phyloP scores from a whole-genome alignment of 139 green algal species.

The Volvox africanus region DNA sequence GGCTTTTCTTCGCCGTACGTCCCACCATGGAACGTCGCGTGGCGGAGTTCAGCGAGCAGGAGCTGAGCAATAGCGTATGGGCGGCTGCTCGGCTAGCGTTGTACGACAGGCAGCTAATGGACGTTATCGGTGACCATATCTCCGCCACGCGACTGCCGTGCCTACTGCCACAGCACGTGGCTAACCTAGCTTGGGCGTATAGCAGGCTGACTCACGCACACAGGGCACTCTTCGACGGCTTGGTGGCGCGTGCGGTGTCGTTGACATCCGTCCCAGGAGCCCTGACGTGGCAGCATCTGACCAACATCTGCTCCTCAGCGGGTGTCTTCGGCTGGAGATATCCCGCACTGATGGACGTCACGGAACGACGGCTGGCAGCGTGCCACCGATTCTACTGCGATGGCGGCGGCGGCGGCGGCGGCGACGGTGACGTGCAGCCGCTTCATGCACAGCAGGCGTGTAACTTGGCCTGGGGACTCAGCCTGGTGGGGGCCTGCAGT shows the following conservation, averaged over 20 bases:
- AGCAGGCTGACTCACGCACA: constrained; percentile 37
- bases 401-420: not conserved
- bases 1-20: not conserved
- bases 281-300: constrained; percentile 32
- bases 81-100: constrained; percentile 63
- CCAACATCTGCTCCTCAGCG: constrained; percentile 25
- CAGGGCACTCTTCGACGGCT: constrained; percentile 24
- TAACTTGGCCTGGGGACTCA: constrained; percentile 73
- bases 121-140: constrained; percentile 40
- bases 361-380: not conserved
- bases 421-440: not conserved
- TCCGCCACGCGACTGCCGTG: not conserved
- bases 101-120: constrained; percentile 59
- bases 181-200: constrained; percentile 49
- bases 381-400: not conserved
- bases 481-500: constrained; percentile 58
- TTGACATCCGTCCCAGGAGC: constrained; percentile 3
- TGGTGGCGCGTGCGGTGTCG: constrained; percentile 2
- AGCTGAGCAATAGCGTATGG: constrained; percentile 63
- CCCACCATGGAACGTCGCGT: not conserved
- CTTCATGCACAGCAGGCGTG: constrained; percentile 71
- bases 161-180: constrained; percentile 51
- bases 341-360: not conserved
- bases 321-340: constrained; percentile 36
- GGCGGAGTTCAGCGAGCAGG: constrained; percentile 21